Conservation (phyloP, 2,329 filamentous ascomycete species). For the Westerdykella sp. region DNA sequence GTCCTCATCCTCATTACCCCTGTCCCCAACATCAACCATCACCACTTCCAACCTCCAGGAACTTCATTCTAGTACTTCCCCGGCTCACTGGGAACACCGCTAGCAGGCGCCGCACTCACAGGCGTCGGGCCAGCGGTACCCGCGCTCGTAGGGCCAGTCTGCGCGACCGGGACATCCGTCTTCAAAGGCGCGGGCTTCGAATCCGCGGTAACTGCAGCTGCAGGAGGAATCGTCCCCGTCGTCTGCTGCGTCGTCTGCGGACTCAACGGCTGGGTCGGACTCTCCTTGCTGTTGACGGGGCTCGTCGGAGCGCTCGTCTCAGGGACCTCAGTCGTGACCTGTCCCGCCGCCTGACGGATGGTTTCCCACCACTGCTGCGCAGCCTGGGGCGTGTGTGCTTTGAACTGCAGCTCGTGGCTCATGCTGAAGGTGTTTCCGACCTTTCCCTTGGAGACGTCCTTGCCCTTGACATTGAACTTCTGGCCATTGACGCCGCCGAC, state of each 20-base stretch:
- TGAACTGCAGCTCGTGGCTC: slow-evolving; percentile 75
- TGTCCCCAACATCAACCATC: too few species aligned
- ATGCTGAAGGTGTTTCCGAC: slow-evolving; percentile 76
- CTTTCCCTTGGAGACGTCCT: slow-evolving; percentile 73
- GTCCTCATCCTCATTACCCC: too few species aligned
- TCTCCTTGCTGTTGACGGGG: slow-evolving; percentile 24
- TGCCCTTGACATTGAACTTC: slow-evolving; percentile 94
- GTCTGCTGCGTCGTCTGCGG: slow-evolving; percentile 8
- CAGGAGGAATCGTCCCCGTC: not conserved
- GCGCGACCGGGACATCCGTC: slow-evolving; percentile 24
- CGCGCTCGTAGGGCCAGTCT: too few species aligned
- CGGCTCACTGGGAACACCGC: slow-evolving; percentile 25
- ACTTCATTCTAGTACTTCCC: slow-evolving; percentile 20
- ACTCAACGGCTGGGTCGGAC: slow-evolving; percentile 8
- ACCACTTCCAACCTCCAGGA: not conserved
- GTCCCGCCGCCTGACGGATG: slow-evolving; percentile 57
- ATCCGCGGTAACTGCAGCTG: not conserved
- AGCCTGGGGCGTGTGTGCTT: slow-evolving; percentile 73
- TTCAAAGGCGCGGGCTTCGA: slow-evolving; percentile 21
- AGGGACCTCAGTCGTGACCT: slow-evolving; percentile 39
- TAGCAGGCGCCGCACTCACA: slow-evolving; percentile 7
- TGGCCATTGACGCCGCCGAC: slow-evolving; percentile 66
- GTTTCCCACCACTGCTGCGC: slow-evolving; percentile 80
- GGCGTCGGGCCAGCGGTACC: slow-evolving; percentile 1
- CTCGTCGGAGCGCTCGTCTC: slow-evolving; percentile 31